Evolutionary conservation across 2,329 filamentous ascomycete species (phyloP).

Genomic region (Cladosporium sp.): DNA sequence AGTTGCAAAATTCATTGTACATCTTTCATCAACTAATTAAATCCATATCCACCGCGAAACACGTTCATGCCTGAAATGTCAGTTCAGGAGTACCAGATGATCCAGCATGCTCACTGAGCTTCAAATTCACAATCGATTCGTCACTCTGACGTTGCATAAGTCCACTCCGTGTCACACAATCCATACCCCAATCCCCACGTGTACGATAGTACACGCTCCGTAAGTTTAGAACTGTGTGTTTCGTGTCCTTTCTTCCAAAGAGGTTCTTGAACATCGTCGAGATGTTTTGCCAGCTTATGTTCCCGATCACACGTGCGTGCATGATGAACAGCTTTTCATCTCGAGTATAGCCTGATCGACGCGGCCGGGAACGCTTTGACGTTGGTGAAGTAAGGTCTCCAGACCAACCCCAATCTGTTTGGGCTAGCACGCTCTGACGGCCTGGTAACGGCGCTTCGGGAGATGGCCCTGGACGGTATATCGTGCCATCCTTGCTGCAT

Average conservation of each 20-base stretch:
- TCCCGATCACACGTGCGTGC: not conserved
- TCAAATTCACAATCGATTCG: not conserved
- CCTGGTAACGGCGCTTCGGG: not conserved
- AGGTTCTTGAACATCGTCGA: not conserved
- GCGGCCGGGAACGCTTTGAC: not conserved
- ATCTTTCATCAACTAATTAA: not conserved
- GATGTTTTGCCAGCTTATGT: not conserved
- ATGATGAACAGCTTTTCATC: constrained; percentile 1
- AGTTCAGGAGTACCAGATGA: not conserved
- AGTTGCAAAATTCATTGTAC: not conserved
- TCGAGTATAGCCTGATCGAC: not conserved
- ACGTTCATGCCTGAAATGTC: not conserved
- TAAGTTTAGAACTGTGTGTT: not conserved
- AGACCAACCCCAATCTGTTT: not conserved
- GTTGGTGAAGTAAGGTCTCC: not conserved
- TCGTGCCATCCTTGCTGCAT: not conserved
- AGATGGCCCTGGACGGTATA: not conserved
- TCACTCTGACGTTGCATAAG: not conserved
- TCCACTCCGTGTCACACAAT: not conserved
- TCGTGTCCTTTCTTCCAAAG: not conserved
- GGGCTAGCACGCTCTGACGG: not conserved
- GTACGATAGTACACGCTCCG: not conserved
- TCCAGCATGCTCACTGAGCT: not conserved
- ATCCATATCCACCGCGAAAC: not conserved
- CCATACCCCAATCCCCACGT: not conserved